Percentiles rank a stretch among this genome's conserved stretches.
These are phyloP conservation scores for Gentiana straminea DNA, from an alignment of 257 asterid genomes.

Conservation along the genomic window DNA sequence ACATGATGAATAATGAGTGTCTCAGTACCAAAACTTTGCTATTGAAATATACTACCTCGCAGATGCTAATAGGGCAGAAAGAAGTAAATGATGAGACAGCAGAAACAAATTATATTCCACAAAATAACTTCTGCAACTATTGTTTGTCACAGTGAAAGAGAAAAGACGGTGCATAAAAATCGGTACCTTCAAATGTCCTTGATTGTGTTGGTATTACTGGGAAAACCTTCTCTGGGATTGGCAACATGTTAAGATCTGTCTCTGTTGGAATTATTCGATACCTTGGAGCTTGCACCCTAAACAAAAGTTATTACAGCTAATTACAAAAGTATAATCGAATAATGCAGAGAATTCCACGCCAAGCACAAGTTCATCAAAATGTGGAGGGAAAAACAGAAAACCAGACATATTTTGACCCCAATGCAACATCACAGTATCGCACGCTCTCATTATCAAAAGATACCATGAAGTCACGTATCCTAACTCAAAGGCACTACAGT, in stretches of 20 bases:
- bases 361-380: too few species aligned
- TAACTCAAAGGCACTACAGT: not conserved
- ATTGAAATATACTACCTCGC: too few species aligned
- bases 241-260: conserved; percentile 78
- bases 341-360: too few species aligned
- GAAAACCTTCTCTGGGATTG: conserved; percentile 69
- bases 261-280: conserved; percentile 88
- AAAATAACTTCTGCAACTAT: too few species aligned
- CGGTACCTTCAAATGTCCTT: conserved; percentile 41
- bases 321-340: not conserved
- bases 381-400: not conserved
- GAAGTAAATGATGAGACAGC: too few species aligned
- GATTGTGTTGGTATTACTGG: conserved; percentile 46
- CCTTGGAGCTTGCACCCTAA: conserved; percentile 81
- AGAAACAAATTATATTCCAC: too few species aligned
- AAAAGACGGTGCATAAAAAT: too few species aligned
- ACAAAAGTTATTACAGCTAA: not conserved
- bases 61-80: too few species aligned
- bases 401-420: not conserved
- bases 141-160: too few species aligned
- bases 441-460: not conserved
- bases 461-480: not conserved
- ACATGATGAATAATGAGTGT: too few species aligned
- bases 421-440: conserved; percentile 9
- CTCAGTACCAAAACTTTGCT: too few species aligned